phyloP scores from a whole-genome alignment of 1,284 basidiomycete genomes.

The Earliella scabrosa region DNA sequence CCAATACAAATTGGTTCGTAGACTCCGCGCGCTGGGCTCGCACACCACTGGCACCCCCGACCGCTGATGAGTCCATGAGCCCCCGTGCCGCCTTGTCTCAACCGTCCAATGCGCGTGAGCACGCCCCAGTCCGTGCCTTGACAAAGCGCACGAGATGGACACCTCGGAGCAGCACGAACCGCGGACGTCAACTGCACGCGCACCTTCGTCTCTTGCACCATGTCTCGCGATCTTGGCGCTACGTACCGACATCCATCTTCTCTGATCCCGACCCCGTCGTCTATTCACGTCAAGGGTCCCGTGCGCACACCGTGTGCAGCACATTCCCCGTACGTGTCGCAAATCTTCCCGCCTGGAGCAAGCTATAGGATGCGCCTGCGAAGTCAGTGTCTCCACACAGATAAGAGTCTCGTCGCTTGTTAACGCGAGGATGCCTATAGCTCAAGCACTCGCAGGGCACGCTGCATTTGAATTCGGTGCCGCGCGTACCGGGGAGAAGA shows the following conservation, averaged over 20 bases:
- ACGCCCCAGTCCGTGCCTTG: no score
- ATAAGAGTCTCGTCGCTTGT: no score
- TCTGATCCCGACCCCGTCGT: not conserved
- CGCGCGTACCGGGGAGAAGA: no score
- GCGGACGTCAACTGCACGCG: not conserved
- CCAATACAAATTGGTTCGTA: no score
- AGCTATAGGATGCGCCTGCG: not conserved
- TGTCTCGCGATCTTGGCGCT: conserved; percentile 18
- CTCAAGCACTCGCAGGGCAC: no score
- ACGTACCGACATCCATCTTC: conserved; percentile 6
- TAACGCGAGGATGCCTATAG: no score
- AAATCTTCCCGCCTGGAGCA: not conserved
- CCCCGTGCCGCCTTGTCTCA: no score
- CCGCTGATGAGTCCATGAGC: no score
- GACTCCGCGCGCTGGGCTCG: no score
- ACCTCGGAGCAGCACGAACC: not conserved
- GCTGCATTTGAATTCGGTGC: no score
- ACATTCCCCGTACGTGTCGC: not conserved
- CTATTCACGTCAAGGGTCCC: not conserved
- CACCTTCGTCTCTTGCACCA: conserved; percentile 8
- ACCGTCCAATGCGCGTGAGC: no score
- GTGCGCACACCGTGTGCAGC: not conserved
- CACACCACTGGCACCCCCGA: no score
- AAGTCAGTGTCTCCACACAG: not conserved
- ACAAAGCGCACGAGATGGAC: not conserved